Percentiles rank a stretch among this genome's conserved stretches.
Conservation (phyloP, 2,329 filamentous ascomycete genomes). For the Paramyrothecium roridum region DNA sequence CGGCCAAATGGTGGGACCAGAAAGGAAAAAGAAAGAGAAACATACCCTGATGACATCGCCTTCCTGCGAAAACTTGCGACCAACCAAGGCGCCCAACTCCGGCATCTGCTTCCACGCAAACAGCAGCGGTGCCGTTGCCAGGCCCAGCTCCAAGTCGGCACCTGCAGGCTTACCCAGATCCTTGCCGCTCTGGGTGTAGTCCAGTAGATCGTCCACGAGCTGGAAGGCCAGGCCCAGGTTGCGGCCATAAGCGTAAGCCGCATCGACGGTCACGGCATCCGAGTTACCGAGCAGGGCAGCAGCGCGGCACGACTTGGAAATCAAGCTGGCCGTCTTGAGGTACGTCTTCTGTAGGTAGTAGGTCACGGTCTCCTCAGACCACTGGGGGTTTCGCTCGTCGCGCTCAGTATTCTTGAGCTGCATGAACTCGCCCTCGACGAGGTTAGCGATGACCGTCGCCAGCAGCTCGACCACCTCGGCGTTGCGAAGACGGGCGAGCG, state of each 20-base stretch:
- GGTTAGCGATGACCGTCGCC: constrained; percentile 93
- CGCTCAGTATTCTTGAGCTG: constrained; percentile 93
- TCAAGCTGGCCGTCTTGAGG: constrained; percentile 91
- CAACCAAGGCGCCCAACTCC: constrained; percentile 83
- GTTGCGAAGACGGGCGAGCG: constrained; percentile 83
- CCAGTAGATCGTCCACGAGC: constrained; percentile 95
- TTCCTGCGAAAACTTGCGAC: constrained; percentile 79
- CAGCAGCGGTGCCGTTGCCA: constrained; percentile 88
- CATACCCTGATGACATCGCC: constrained; percentile 84
- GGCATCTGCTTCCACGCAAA: constrained; percentile 93
- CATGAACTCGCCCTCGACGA: constrained; percentile 99
- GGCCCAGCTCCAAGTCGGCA: constrained; percentile 86
- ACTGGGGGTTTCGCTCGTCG: constrained; percentile 80
- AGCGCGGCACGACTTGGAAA: constrained; percentile 92
- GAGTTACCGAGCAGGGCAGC: constrained; percentile 81
- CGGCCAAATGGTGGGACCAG: neutral
- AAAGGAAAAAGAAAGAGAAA: constrained; percentile 17
- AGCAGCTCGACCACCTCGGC: constrained; percentile 93
- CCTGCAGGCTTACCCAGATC: constrained; percentile 94
- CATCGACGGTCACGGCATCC: constrained; percentile 76
- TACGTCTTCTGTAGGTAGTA: constrained; percentile 99
- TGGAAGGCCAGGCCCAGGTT: constrained; percentile 95
- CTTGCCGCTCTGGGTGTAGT: constrained; percentile 82
- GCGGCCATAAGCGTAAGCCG: constrained; percentile 87
- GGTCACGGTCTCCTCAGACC: constrained; percentile 82